Percentiles rank a stretch among this genome's conserved stretches.
These are phyloP conservation scores for Trifolium subterraneum DNA, from an alignment of 306 rosid genomes.

Conservation along the genomic window DNA sequence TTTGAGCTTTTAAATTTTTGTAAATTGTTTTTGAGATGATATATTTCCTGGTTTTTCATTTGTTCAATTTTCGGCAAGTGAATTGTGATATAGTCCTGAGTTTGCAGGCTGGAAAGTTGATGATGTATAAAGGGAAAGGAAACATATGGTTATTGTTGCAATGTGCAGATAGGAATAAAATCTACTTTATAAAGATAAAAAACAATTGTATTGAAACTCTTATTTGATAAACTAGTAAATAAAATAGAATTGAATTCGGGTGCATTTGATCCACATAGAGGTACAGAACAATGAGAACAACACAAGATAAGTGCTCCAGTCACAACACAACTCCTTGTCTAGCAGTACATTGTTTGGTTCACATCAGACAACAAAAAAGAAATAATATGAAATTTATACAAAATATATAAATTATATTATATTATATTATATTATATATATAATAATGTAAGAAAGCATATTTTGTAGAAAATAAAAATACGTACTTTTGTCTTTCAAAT, in stretches of 20 bases:
- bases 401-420: no score
- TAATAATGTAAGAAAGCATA: no score
- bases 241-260: slow-evolving; percentile 18
- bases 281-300: neutral
- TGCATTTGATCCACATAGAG: neutral
- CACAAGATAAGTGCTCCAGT: neutral
- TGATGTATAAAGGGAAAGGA: slow-evolving; percentile 19
- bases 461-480: slow-evolving; percentile 5
- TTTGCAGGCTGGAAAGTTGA: no score
- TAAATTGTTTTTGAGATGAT: slow-evolving; percentile 31
- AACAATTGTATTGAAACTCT: slow-evolving; percentile 2
- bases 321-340: neutral
- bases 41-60: slow-evolving; percentile 17
- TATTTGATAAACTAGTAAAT: slow-evolving; percentile 19
- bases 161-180: neutral
- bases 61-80: no score
- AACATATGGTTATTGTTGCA: slow-evolving; percentile 13
- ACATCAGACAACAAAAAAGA: neutral
- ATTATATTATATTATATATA: no score
- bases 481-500: neutral
- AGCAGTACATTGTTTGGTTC: neutral
- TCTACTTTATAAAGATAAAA: neutral
- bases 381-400: neutral
- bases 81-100: no score
- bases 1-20: slow-evolving; percentile 36